Base-by-base conservation (phyloP, 169 alveolate genomes). In the Cryptosporidium viatorum region DNA sequence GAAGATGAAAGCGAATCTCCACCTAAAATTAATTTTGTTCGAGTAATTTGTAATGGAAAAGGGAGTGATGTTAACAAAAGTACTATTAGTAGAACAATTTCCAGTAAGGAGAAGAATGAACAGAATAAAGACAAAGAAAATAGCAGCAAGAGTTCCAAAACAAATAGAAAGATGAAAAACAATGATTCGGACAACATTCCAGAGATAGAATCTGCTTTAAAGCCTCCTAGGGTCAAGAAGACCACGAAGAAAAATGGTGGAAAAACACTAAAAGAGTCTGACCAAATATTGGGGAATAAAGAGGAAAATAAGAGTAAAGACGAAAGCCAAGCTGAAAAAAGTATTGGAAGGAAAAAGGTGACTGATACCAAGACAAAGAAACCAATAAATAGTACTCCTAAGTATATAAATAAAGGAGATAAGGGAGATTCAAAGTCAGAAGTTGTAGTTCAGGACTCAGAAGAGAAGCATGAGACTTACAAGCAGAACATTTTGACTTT, bases 1-100 rank as follows among this genome's bases (percentile, higher is more conserved):
- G 71, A n/a, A 8, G 51, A 65, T 16, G 71, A 65, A 4, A 10
- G 29, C 1, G 51, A 31, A 21, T 65, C 52, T 6, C 23, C 70
- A 0, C 62, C 39, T 9, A 67, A 67, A 43, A 80, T 80, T 39
- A 60, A 80, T 29, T 62, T 65, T 60, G 89, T 62, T 65, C 26
- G 86, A 31, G 37, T 73, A 5, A 45, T 41, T 33, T 65, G 89
- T 50, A 65, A 21, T 21, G 71, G 52, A n/a, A 65, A 33, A 33
- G 37, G 37, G 23, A 31, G 12, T 12, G 43, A 37, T 10, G 9
- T 8, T 37, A 16, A 3, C 16, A 68, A 16, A 31, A 71, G 37
- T 50, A 50, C 21, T 5, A 18, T 21, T 16, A 48, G 21, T 48
- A 48, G 8, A 16, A 48, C 55, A 12, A 0, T 7, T 18, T 48